phyloP scores from a whole-genome alignment of 331 rosid species.

The Malus hybrid region DNA sequence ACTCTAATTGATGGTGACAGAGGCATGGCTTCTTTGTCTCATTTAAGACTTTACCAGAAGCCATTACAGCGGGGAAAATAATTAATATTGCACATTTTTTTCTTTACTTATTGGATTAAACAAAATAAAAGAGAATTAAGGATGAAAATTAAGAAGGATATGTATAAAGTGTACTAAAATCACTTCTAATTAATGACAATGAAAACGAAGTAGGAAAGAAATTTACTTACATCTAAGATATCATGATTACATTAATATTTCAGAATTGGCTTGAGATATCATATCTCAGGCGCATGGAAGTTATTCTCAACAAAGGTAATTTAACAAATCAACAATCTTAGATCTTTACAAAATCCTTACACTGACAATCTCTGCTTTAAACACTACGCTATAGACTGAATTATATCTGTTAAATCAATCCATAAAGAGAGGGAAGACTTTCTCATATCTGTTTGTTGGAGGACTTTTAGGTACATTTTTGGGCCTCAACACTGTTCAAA shows the following conservation, averaged over 20 bases:
- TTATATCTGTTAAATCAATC: not conserved
- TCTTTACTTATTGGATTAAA: no score
- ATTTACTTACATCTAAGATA: no score
- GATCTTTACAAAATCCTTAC: not conserved
- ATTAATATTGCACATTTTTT: no score
- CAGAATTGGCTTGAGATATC: no score
- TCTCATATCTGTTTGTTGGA: not conserved
- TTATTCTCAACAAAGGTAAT: not conserved
- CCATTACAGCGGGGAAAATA: not conserved
- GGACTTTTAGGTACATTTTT: no score
- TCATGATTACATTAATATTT: no score
- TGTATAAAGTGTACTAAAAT: no score
- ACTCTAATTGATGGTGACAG: constrained; percentile 14
- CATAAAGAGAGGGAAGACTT: not conserved
- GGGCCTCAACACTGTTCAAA: no score
- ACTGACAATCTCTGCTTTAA: not conserved
- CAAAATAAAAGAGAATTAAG: no score
- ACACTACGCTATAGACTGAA: not conserved
- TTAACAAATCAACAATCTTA: not conserved
- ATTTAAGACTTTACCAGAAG: constrained; percentile 13
- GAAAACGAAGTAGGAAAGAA: no score
- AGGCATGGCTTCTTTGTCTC: constrained; percentile 26
- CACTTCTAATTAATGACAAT: no score
- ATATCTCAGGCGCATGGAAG: not conserved
- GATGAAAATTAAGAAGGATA: no score